Evolutionary conservation across 2,329 filamentous ascomycete genomes (phyloP), one percentile per base, ranked within the genome.

Genomic region (Capronia epimyces): DNA sequence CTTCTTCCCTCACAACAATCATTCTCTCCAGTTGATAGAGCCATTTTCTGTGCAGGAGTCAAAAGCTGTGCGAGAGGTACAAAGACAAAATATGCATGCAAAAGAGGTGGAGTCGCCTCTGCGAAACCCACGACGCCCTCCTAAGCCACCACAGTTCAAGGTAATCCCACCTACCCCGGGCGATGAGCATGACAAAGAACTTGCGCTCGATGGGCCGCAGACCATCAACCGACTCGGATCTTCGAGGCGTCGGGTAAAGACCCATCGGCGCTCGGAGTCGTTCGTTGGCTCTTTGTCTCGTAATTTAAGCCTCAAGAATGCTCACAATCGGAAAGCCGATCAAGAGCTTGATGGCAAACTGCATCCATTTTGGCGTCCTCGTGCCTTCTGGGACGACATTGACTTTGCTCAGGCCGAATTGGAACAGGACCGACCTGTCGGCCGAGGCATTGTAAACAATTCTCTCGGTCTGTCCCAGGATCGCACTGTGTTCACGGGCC

Each of bases 1-100:
- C 52, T 75, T 83, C 27, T 83, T 77, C 55, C 75, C 80, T 2
- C 81, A 84, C 65, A 80, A 81, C 64, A 84, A 84, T 57, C 69
- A 79, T 37, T 83, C 79, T 5, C 66, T 84, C 3, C 68, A 83
- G n/a, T 66, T 84, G n/a, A 77, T 84, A n/a, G 77, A 84, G 59
- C 75, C 79, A 48, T 57, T 64, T 41, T 45, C 56, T 13, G 63
- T 65, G 21, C 49, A 59, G 8, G 63, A 66, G 34, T 63, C 66
- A 8, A 64, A 51, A 13, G 62, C 60, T 20, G 62, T 67, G n/a
- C 64, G 60, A 37, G 58, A 57, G 12, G 55, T 65, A 21, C 64
- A 61, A 31, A 60, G 56, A 60, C 54, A 39, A 66, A 65, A 46
- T 6, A 36, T 53, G 61, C 64, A 43, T 20, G 51, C 57, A 20